These are phyloP conservation scores for Tritrichomonas musculus DNA, from an alignment of 208 protist genomes.

Conservation along the genomic window DNA sequence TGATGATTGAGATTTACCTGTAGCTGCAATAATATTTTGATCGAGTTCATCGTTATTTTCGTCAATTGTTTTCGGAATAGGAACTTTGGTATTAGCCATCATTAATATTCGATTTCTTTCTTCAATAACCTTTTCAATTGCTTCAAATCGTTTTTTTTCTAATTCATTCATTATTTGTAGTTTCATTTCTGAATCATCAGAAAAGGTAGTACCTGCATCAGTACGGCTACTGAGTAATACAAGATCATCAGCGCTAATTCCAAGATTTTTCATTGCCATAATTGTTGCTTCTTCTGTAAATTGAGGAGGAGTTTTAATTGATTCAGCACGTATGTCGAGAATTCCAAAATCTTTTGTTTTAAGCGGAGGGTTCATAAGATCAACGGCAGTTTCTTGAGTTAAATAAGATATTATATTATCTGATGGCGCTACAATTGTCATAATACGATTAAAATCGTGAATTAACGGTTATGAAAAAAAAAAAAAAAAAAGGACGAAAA, in stretches of 20 bases:
- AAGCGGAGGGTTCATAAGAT: too few species aligned
- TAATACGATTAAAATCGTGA: too few species aligned
- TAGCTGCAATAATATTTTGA: too few species aligned
- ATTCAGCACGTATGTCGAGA: neutral
- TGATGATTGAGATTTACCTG: too few species aligned
- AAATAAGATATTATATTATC: too few species aligned
- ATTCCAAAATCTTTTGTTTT: neutral
- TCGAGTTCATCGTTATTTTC: too few species aligned
- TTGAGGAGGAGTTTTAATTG: neutral
- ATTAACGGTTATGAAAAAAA: too few species aligned
- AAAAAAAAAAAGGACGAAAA: too few species aligned
- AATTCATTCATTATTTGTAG: neutral
- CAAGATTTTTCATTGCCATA: neutral
- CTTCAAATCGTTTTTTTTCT: neutral
- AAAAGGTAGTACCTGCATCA: neutral
- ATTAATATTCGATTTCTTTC: neutral
- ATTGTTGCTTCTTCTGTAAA: slow-evolving; percentile 9
- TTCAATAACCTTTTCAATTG: neutral
- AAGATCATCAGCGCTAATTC: neutral
- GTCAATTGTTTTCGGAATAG: too few species aligned
- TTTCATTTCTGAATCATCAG: neutral
- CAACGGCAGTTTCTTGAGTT: too few species aligned
- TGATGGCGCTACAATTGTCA: too few species aligned
- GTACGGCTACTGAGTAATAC: neutral
- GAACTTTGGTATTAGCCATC: too few species aligned